Evolutionary conservation across 176 grass and related monocot species (phyloP), one percentile per base, ranked within the genome.

Genomic region (Coix lacrymajobi): DNA sequence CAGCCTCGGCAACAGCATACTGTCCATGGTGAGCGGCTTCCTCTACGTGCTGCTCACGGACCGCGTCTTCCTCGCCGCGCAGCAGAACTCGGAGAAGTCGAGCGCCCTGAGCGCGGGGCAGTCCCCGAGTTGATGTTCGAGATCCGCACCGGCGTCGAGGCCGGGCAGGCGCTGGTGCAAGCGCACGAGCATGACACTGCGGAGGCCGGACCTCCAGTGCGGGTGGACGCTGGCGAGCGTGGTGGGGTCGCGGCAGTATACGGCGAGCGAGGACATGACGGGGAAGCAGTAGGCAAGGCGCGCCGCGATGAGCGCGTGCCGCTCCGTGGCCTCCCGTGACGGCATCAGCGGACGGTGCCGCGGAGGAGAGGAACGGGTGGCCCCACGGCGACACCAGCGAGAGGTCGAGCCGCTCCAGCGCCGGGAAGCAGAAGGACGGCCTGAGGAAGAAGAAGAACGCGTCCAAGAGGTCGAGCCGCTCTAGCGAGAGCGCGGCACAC

Each of bases 301-400:
- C 10, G 31, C 74, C 0, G 88, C 82, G 33, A 91, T 74, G 88
- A 74, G 46, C 22, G 69, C 28, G 54, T 86, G 78, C 0, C 54
- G 86, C 54, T 73, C 75, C 32, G 44, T 69, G 58, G 72, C 25
- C 75, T 76, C 69, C 17, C 8, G 43, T 70, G 6, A 77, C 44
- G 22, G 68, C 79, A 10, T 78, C 79, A 2, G 73, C 63, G 62
- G 83, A 33, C 1, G 66, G 57, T 7, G 62, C 41, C 0, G 87
- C 77, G n/a, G 73, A 78, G 67, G 82, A 83, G 67, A 90, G 82
- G 64, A 91, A 81, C 8, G 85, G 79, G 15, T 91, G 91, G n/a
- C 93, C 97, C 97, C 97, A 99, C 7, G 93, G 97, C 38, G 97
- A 99, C 49, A 90, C 81, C 26, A 90, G 80, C 36, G 97, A 96